phyloP scores from a whole-genome alignment of 1,284 basidiomycete species.

The Grifola frondosa region DNA sequence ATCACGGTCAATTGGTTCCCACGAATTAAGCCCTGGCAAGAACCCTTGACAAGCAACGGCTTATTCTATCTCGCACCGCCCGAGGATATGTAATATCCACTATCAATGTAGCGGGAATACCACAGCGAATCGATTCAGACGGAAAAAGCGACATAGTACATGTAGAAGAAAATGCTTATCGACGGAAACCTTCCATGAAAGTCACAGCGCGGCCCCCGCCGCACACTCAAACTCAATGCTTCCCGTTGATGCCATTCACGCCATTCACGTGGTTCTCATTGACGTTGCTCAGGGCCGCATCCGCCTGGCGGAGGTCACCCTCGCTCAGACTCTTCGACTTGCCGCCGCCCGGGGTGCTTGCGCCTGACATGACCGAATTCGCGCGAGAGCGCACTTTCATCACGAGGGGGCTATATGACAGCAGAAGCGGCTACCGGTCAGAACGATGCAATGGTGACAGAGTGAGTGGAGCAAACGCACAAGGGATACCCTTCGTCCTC shows the following conservation, averaged over 20 bases:
- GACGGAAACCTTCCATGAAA: too few species aligned
- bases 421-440: neutral
- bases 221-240: too few species aligned
- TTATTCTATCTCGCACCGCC: too few species aligned
- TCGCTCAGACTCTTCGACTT: constrained; percentile 79
- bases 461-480: constrained; percentile 41
- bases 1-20: too few species aligned
- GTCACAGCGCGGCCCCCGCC: too few species aligned
- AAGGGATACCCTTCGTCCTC: constrained; percentile 93
- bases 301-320: constrained; percentile 78
- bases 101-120: too few species aligned
- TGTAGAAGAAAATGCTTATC: too few species aligned
- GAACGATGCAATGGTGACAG: constrained; percentile 10
- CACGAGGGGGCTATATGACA: constrained; percentile 69
- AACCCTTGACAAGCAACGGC: too few species aligned
- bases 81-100: too few species aligned
- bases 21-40: too few species aligned
- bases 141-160: too few species aligned
- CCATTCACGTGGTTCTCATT: constrained; percentile 34
- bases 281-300: constrained; percentile 77
- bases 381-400: constrained; percentile 89
- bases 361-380: constrained; percentile 84
- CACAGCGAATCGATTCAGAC: too few species aligned
- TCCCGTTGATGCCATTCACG: constrained; percentile 30
- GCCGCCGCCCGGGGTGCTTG: constrained; percentile 85